These are phyloP conservation scores for Barnettozyma pratensis DNA, from an alignment of 805 yeast genomes.

Conservation along the genomic window DNA sequence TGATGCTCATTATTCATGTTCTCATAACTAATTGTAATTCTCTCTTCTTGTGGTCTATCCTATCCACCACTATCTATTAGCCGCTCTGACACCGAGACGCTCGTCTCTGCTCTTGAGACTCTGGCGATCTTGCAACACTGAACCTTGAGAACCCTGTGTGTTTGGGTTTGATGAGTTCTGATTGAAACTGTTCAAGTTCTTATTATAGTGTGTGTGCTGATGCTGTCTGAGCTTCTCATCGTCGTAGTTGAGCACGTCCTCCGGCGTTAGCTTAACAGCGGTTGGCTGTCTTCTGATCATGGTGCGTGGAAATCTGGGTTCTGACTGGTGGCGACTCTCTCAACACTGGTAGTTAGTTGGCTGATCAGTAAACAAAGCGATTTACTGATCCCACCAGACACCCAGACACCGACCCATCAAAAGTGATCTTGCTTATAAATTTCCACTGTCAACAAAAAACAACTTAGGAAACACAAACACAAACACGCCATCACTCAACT, in stretches of 20 bases:
- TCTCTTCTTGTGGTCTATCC: too few species aligned
- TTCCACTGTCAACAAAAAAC: too few species aligned
- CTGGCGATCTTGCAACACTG: conserved; percentile 6
- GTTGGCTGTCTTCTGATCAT: conserved; percentile 77
- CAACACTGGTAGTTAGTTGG: too few species aligned
- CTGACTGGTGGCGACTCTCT: too few species aligned
- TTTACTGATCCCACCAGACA: neutral
- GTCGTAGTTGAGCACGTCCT: conserved; percentile 44
- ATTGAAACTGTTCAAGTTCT: conserved; percentile 5
- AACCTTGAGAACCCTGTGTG: conserved; percentile 7
- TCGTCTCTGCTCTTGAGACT: conserved; percentile 17
- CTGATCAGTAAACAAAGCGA: too few species aligned
- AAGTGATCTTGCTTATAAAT: too few species aligned
- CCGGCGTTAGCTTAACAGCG: conserved; percentile 58
- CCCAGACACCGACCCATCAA: neutral
- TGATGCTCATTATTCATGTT: neutral
- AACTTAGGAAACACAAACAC: too few species aligned
- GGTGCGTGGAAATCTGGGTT: neutral
- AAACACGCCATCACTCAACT: too few species aligned
- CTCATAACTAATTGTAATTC: too few species aligned
- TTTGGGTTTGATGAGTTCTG: conserved; percentile 15
- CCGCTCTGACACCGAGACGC: conserved; percentile 18
- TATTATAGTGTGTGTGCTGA: neutral
- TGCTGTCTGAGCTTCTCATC: conserved; percentile 19
- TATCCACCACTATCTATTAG: conserved; percentile 1